These are phyloP conservation scores for Annulohypoxylon moriforme DNA, from an alignment of 495 filamentous ascomycete genomes.

Conservation along the genomic window DNA sequence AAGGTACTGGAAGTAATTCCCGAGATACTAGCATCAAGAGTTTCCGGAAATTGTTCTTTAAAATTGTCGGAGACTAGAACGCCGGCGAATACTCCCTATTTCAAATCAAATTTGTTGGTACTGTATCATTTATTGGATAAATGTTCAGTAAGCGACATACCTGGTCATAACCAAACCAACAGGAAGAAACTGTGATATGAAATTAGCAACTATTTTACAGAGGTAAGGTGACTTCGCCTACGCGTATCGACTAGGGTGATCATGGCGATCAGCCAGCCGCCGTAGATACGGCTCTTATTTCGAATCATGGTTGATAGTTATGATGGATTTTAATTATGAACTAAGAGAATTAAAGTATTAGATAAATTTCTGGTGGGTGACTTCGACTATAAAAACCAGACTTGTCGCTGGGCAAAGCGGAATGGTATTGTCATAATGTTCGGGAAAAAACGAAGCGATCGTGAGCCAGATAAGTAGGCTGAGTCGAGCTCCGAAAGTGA, in stretches of 20 bases:
- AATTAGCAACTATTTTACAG: constrained; percentile 3
- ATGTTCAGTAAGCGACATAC: constrained; percentile 26
- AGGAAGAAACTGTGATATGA: constrained; percentile 32
- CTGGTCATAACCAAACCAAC: constrained; percentile 46
- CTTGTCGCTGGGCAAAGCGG: not conserved
- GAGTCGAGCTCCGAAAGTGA: constrained; percentile 8
- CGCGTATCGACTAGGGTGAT: constrained; percentile 45
- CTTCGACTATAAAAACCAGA: not conserved
- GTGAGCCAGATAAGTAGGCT: not conserved
- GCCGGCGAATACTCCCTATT: constrained; percentile 55
- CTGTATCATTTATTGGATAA: not conserved
- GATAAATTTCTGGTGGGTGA: too few relatives aligned
- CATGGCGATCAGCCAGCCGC: constrained; percentile 40
- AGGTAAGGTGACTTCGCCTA: constrained; percentile 10
- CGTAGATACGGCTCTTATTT: constrained; percentile 29
- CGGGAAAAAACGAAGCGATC: not conserved
- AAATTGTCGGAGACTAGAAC: constrained; percentile 53
- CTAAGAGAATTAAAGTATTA: not conserved
- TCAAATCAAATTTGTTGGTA: constrained; percentile 7
- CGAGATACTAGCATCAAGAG: constrained; percentile 36
- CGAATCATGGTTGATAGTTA: constrained; percentile 22
- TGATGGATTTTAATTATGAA: not conserved
- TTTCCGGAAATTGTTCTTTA: constrained; percentile 40
- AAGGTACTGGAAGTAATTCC: constrained; percentile 57
- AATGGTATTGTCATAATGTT: not conserved